These are phyloP conservation scores for Populus davidiana DNA, from an alignment of 345 rosid species.

Conservation along the genomic window DNA sequence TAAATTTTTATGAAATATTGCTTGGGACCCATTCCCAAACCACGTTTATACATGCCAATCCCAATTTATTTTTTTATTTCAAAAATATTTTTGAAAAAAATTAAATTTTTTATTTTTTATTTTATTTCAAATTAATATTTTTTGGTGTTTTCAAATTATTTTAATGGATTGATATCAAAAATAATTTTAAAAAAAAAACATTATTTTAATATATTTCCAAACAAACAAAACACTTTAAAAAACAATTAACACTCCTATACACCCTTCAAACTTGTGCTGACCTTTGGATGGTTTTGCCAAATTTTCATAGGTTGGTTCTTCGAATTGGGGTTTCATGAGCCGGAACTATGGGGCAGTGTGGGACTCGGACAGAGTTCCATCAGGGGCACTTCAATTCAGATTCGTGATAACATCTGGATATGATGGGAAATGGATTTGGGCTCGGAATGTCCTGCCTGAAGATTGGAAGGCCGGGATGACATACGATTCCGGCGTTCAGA, in stretches of 20 bases:
- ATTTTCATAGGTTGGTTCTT: slow-evolving; percentile 50
- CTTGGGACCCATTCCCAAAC: rapidly evolving
- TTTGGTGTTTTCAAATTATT: too few relatives aligned
- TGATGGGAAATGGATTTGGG: slow-evolving; percentile 85
- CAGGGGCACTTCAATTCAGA: slow-evolving; percentile 70
- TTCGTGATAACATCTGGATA: slow-evolving; percentile 72
- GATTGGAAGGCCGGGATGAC: slow-evolving; percentile 57
- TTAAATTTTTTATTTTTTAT: too few relatives aligned
- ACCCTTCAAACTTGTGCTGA: background rate
- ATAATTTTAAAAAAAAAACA: too few relatives aligned
- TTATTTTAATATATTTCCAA: too few relatives aligned
- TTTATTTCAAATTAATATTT: too few relatives aligned
- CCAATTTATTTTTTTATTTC: too few relatives aligned
- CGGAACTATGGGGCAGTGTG: slow-evolving; percentile 77
- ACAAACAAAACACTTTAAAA: too few relatives aligned
- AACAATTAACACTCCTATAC: too few relatives aligned
- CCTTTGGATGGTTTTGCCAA: background rate
- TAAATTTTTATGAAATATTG: too few relatives aligned
- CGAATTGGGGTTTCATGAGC: slow-evolving; percentile 69
- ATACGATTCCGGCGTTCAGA: slow-evolving; percentile 74
- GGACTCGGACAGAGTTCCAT: slow-evolving; percentile 65
- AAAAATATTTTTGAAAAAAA: too few relatives aligned
- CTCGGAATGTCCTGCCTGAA: slow-evolving; percentile 62
- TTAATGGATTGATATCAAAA: too few relatives aligned
- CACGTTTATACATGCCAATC: background rate